These are phyloP conservation scores for Ganoderma meredithae DNA, from an alignment of 1,284 basidiomycete species.

Conservation along the genomic window DNA sequence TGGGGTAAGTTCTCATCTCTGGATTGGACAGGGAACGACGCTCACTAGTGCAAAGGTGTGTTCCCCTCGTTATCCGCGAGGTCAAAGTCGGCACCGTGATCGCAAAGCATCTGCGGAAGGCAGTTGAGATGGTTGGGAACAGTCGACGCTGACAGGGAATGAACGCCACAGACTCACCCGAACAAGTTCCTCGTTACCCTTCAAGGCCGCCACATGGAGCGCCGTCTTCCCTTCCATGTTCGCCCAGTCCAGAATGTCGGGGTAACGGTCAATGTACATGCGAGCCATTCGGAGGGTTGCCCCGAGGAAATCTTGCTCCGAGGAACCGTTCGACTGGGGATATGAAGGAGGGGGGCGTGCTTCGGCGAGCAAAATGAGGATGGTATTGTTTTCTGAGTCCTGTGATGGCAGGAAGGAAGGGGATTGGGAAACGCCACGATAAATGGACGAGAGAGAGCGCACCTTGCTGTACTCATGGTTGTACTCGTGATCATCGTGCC, in stretches of 20 bases:
- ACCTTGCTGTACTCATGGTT: slow-evolving; percentile 64
- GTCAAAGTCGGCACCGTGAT: slow-evolving; percentile 88
- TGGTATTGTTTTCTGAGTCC: slow-evolving; percentile 91
- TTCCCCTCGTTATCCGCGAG: slow-evolving; percentile 91
- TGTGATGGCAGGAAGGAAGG: slow-evolving; percentile 41
- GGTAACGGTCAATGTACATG: slow-evolving; percentile 82
- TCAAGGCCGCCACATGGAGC: slow-evolving; percentile 86
- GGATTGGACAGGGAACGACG: slow-evolving; percentile 29
- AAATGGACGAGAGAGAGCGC: slow-evolving; percentile 40
- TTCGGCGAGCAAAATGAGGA: slow-evolving; percentile 88
- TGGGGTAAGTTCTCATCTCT: slow-evolving; percentile 25
- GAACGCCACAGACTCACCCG: slow-evolving; percentile 58
- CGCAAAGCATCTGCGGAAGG: slow-evolving; percentile 78
- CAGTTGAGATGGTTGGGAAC: slow-evolving; percentile 16
- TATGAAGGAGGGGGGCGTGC: slow-evolving; percentile 61
- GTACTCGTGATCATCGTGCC: slow-evolving; percentile 91
- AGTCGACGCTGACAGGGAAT: slow-evolving; percentile 30
- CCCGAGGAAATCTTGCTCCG: slow-evolving; percentile 67
- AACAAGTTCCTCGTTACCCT: slow-evolving; percentile 89
- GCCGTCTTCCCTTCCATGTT: slow-evolving; percentile 90
- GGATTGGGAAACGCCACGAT: slow-evolving; percentile 15
- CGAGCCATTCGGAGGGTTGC: slow-evolving; percentile 83
- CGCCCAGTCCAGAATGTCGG: slow-evolving; percentile 89
- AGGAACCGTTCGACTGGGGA: slow-evolving; percentile 54
- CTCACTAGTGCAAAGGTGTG: slow-evolving; percentile 91